phyloP scores from a whole-genome alignment of 2,329 filamentous ascomycete genomes.

The Furcasterigmium furcatum region DNA sequence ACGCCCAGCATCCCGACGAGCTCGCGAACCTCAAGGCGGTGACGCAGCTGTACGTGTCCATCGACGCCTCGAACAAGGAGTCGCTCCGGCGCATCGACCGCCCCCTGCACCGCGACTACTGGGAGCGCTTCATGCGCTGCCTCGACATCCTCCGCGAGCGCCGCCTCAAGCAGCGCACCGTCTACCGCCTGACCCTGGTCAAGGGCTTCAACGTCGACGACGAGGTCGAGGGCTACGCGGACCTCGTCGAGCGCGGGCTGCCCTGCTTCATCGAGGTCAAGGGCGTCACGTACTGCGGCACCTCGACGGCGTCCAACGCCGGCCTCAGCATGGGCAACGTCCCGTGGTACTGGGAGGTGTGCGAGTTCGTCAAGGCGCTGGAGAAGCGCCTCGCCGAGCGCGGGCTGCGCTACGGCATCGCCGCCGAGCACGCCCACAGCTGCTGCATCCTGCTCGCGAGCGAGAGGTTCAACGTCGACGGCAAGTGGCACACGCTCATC shows the following conservation, averaged over 20 bases:
- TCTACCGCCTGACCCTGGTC: slow-evolving; percentile 90
- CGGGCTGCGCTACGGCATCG: slow-evolving; percentile 83
- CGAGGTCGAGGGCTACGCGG: slow-evolving; percentile 85
- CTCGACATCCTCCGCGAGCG: slow-evolving; percentile 84
- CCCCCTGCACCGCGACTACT: slow-evolving; percentile 89
- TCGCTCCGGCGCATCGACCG: slow-evolving; percentile 85
- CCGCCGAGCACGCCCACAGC: slow-evolving; percentile 90
- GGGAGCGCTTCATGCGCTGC: slow-evolving; percentile 91
- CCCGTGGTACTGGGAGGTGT: slow-evolving; percentile 90
- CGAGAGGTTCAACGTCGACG: slow-evolving; percentile 71
- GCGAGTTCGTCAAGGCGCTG: slow-evolving; percentile 75
- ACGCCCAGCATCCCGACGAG: slow-evolving; percentile 93
- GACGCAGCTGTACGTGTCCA: slow-evolving; percentile 94
- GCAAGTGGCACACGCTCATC: slow-evolving; percentile 87
- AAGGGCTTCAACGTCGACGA: slow-evolving; percentile 98
- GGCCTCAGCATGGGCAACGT: slow-evolving; percentile 97
- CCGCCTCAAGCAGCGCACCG: slow-evolving; percentile 82
- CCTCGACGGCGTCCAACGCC: slow-evolving; percentile 76
- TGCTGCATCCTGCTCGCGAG: slow-evolving; percentile 88
- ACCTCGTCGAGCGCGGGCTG: slow-evolving; percentile 79
- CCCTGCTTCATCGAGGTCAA: slow-evolving; percentile 96
- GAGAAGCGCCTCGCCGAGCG: slow-evolving; percentile 65
- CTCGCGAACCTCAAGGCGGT: slow-evolving; percentile 78
- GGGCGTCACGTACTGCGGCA: slow-evolving; percentile 95
- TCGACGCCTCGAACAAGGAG: slow-evolving; percentile 89